Evolutionary conservation across 306 rosid species (phyloP), one percentile per base, ranked within the genome.

Genomic region (Gastrolobium bilobum): DNA sequence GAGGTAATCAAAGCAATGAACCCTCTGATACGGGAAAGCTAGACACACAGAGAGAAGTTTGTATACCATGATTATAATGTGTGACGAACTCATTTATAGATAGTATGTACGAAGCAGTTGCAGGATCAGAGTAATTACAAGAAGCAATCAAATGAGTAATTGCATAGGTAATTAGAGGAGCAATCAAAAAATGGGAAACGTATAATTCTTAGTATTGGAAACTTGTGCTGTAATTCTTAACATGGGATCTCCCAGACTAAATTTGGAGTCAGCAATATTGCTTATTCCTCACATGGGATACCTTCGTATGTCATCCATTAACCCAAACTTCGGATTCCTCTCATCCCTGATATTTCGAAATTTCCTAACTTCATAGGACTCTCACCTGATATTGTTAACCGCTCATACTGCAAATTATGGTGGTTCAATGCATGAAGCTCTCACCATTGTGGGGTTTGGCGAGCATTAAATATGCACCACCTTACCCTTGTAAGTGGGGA

Each of bases 401-500:
- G 6, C 6, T 0, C 4, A 52, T 20, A 52, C 75, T 51, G 50
- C 39, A 14, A 52, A 53, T 70, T 35, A 52, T 38, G 15, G 31
- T 10, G 72, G 35, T 51, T 64, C 20, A 63, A 63, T 63, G 69
- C 69, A 63, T 4, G 34, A 40, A 52, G 30, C 43, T 31, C 59
- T 11, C 59, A 34, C 54, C 59, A 13, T 68, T 33, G 11, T 31
- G 57, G 6, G 59, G 44, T 33, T 46, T 68, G 34, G 14, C 9
- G 47, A 50, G 15, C 31, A 29, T 65, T 40, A 26, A 31, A 29
- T 30, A n/a, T 48, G 13, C 4, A 40, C 31, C n/a, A 6, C 47
- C 44, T 13, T 34, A 33, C 33, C 46, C 46, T n/a, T 50, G 34
- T 33, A 50, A 48, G 13, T 6, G 10, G 42, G 33, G 46, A 51